Evolutionary conservation across 176 grass and related monocot species (phyloP), one percentile per base, ranked within the genome.

Genomic region (Oryza glumipatula): DNA sequence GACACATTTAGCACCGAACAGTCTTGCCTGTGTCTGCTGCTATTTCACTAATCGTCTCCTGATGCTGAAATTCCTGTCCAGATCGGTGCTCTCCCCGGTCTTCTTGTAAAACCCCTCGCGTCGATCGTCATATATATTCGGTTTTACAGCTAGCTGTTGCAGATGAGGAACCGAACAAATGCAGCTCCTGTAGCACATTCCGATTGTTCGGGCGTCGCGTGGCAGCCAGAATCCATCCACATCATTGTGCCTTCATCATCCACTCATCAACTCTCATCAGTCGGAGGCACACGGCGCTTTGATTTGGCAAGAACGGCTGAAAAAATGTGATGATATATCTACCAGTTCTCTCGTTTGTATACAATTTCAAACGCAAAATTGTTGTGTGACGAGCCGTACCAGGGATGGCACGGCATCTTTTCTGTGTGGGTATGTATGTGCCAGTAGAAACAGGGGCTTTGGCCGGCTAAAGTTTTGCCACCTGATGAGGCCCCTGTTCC

Each of bases 121-220:
- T 67, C 71, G 3, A 16, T 61, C 17, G 56, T 61, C 58, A 23
- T 1, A 63, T 21, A 44, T 70, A 52, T 77, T 70, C 13, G 64
- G 30, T 46, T 43, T 44, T 9, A 39, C 32, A n/a, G 15, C 52
- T 56, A n/a, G 15, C 54, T 58, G 54, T 8, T 58, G 54, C 58
- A 63, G n/a, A 63, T 23, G 44, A 30, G 21, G 36, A 78, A 58
- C 48, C 33, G 67, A 72, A 64, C 75, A 72, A 72, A 78, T 71
- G 52, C 51, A 16, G 66, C 23, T 14, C 17, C 75, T 85, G 67
- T 85, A 72, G 48, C 67, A 72, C 74, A 85, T 85, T 71, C 74
- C 66, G 22, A 47, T 68, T 76, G 60, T 46, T 78, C 12, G 23
- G 48, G 16, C 22, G 35, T 44, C 14, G 65, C 72, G 30, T 14